Base-by-base conservation (phyloP, 2,329 filamentous ascomycete species). In the Setomelanomma holmii region DNA sequence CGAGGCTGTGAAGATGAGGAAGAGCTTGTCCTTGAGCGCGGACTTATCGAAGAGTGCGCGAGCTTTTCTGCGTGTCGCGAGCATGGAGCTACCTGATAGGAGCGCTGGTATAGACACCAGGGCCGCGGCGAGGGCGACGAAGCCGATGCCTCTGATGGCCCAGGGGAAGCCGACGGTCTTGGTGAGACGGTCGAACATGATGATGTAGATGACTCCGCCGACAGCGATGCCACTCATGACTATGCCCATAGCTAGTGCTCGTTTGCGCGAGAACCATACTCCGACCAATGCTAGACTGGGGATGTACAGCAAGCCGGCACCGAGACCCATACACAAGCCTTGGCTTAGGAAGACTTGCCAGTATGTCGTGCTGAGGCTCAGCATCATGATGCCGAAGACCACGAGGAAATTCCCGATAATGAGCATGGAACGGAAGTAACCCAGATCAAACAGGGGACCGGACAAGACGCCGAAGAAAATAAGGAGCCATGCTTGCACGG, bases 331-430 rank as follows among this genome's bases (percentile, higher is more conserved):
- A 64, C 81, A 84, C 4, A 85, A 70, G 1, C 80, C 80, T 57
- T 86, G 83, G 0, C 80, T 75, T 3, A 85, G 77, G 36, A 84
- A 71, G 46, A 83, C 78, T 51, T 84, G 82, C 66, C 82, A 84
- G 58, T 83, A 84, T 45, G 79, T 59, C 3, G 75, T 81, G 40
- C 75, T 85, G 56, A 88, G 66, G 19, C 79, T 82, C 1, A 84
- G 76, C 84, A 87, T 86, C 83, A 88, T 86, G 10, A 88, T 70
- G 3, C 84, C 82, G 46, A 87, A 82, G 4, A 88, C 80, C 38
- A 86, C 79, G 1, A 75, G 76, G 67, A 55, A 83, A 1, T 80
- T 81, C 14, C 85, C 85, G 2, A 63, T 55, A 48, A 67, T 52
- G 40, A 72, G 56, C 23, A 85, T 61, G 1, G 85, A 66, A 0